Conservation (phyloP, 345 rosid species). For the Rhodamnia argentea region DNA sequence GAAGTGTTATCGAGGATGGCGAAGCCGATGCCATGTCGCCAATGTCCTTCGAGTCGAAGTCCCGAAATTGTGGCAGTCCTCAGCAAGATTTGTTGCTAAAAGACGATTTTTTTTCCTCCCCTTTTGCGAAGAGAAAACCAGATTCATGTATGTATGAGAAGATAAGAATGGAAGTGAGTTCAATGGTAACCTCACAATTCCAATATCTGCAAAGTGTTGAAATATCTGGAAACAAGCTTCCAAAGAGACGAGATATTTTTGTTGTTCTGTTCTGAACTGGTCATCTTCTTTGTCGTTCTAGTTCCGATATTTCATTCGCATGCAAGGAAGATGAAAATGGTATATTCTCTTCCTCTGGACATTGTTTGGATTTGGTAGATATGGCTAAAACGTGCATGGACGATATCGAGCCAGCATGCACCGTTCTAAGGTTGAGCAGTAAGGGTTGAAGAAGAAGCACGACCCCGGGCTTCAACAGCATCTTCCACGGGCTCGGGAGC, state of each 20-base stretch:
- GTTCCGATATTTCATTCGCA: neutral
- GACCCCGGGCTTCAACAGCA: neutral
- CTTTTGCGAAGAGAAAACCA: neutral
- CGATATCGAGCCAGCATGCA: neutral
- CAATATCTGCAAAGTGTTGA: neutral
- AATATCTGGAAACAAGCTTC: constrained; percentile 8
- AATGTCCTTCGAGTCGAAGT: neutral
- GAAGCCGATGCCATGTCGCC: neutral
- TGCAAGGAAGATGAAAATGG: neutral
- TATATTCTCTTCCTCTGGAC: neutral
- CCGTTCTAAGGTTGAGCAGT: neutral
- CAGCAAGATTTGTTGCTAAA: neutral
- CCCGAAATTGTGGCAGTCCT: neutral
- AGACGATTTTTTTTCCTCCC: neutral
- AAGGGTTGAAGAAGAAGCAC: neutral
- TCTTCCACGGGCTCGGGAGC: neutral
- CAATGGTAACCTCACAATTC: neutral
- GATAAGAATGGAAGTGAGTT: neutral
- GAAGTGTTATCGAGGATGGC: constrained; percentile 11
- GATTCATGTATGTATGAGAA: neutral
- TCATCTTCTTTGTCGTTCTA: neutral
- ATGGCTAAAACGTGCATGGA: neutral
- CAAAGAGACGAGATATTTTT: neutral
- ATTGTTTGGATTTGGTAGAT: neutral
- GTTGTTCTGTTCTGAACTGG: neutral